Evolutionary conservation across 1,284 basidiomycete genomes (phyloP).

Genomic region (Veloboletus limbatus): DNA sequence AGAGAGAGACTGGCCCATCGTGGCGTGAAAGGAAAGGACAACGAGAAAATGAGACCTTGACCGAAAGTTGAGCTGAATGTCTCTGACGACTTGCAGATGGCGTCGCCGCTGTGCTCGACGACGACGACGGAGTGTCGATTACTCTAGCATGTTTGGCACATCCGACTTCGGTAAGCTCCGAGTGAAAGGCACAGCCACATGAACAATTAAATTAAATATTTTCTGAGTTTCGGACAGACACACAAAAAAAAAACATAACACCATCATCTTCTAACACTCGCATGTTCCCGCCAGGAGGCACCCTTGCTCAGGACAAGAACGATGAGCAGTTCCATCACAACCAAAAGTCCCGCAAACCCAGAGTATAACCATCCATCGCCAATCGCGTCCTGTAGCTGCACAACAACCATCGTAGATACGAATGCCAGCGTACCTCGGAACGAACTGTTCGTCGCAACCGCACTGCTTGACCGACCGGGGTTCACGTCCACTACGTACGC

Average conservation of each 20-base stretch:
- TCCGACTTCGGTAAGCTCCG: constrained; percentile 25
- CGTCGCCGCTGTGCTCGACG: constrained; percentile 18
- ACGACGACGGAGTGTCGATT: constrained; percentile 22
- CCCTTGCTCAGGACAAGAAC: constrained; percentile 51
- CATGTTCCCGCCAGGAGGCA: constrained; percentile 39
- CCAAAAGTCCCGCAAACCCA: constrained; percentile 62
- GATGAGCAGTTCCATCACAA: constrained; percentile 51
- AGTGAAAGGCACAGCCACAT: constrained; percentile 20
- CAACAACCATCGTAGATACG: constrained; percentile 64
- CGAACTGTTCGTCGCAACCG: constrained; percentile 67
- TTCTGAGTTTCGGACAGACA: no score
- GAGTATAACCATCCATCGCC: constrained; percentile 77
- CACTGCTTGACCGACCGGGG: constrained; percentile 65
- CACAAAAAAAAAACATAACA: constrained; percentile 1
- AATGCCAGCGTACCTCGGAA: constrained; percentile 72
- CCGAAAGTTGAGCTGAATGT: neutral
- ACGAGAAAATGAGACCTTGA: neutral
- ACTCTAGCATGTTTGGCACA: constrained; percentile 25
- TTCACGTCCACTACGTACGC: constrained; percentile 80
- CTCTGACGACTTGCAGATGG: constrained; percentile 6
- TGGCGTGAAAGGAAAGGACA: constrained; percentile 9
- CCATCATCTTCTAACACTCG: neutral
- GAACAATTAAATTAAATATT: constrained; percentile 15
- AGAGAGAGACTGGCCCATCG: constrained; percentile 31
- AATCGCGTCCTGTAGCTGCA: constrained; percentile 58